These are phyloP conservation scores for Pugionium dolabratum DNA, from an alignment of 345 rosid species.

Conservation along the genomic window DNA sequence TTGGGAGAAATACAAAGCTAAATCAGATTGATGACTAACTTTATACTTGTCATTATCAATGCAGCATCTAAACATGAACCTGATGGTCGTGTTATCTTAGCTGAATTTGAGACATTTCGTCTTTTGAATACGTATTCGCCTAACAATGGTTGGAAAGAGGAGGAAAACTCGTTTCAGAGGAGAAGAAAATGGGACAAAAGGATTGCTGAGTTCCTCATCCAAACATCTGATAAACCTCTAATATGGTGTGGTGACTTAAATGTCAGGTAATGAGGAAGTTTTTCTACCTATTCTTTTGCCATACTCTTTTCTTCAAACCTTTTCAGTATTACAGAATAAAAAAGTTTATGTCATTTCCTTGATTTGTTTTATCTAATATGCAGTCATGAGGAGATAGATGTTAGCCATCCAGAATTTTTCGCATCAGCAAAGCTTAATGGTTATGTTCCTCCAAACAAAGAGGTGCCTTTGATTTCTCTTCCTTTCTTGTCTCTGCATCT, in stretches of 20 bases:
- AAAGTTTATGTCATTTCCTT: neutral
- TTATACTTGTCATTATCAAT: slow-evolving; percentile 11
- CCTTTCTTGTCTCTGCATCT: slow-evolving; percentile 13
- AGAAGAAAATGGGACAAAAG: slow-evolving; percentile 98
- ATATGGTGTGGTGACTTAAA: slow-evolving; percentile 99
- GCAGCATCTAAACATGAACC: slow-evolving; percentile 85
- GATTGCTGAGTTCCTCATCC: slow-evolving; percentile 67
- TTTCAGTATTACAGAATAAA: neutral
- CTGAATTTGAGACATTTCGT: slow-evolving; percentile 74
- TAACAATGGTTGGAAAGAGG: slow-evolving; percentile 98
- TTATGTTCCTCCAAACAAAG: slow-evolving; percentile 83
- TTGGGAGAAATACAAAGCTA: too few relatives aligned
- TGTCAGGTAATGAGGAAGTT: slow-evolving; percentile 54
- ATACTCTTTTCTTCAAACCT: neutral
- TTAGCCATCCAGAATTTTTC: slow-evolving; percentile 93
- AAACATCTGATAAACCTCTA: slow-evolving; percentile 75
- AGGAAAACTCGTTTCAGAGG: slow-evolving; percentile 82
- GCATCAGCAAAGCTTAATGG: slow-evolving; percentile 87
- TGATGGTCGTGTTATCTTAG: slow-evolving; percentile 93
- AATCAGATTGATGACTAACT: slow-evolving; percentile 5
- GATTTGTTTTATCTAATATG: slow-evolving; percentile 29
- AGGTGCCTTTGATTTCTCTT: slow-evolving; percentile 48
- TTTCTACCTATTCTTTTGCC: slow-evolving; percentile 6
- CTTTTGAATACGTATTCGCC: slow-evolving; percentile 87
- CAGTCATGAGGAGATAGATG: slow-evolving; percentile 94